phyloP scores from a whole-genome alignment of 345 rosid genomes.

The Melastoma malabathricum region DNA sequence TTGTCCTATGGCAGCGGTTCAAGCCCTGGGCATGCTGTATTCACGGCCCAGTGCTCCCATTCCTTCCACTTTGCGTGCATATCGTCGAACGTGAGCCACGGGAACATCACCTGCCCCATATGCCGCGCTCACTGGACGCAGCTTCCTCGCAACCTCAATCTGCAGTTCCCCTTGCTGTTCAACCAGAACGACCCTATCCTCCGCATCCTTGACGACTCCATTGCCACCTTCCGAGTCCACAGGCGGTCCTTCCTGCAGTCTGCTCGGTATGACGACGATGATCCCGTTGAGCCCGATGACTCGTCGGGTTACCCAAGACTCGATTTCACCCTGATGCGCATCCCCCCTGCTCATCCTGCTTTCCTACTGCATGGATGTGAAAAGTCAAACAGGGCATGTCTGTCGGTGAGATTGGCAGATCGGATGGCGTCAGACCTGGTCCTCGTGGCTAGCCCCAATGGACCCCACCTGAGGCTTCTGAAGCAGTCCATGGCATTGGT shows the following conservation, averaged over 20 bases:
- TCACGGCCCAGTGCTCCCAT: slow-evolving; percentile 86
- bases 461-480: slow-evolving; percentile 64
- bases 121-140: slow-evolving; percentile 91
- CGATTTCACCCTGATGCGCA: slow-evolving; percentile 33
- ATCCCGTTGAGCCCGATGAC: slow-evolving; percentile 52
- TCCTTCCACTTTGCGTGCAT: slow-evolving; percentile 74
- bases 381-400: slow-evolving; percentile 29
- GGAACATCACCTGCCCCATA: slow-evolving; percentile 76
- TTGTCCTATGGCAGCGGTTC: slow-evolving; percentile 41
- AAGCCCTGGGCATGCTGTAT: slow-evolving; percentile 59
- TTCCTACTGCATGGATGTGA: slow-evolving; percentile 16
- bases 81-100: slow-evolving; percentile 79
- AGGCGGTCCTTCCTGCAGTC: slow-evolving; percentile 63
- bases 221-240: slow-evolving; percentile 63
- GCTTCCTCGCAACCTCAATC: slow-evolving; percentile 59
- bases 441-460: slow-evolving; percentile 63
- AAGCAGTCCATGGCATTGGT: slow-evolving; percentile 78
- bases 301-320: slow-evolving; percentile 35
- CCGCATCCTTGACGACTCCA: slow-evolving; percentile 62
- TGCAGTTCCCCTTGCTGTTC: slow-evolving; percentile 33
- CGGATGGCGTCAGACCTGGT: slow-evolving; percentile 57
- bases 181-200: slow-evolving; percentile 52
- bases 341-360: slow-evolving; percentile 27
- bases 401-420: slow-evolving; percentile 46
- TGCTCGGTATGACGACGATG: slow-evolving; percentile 73